phyloP scores from a whole-genome alignment of 306 rosid species.

The Sophora flavescens region DNA sequence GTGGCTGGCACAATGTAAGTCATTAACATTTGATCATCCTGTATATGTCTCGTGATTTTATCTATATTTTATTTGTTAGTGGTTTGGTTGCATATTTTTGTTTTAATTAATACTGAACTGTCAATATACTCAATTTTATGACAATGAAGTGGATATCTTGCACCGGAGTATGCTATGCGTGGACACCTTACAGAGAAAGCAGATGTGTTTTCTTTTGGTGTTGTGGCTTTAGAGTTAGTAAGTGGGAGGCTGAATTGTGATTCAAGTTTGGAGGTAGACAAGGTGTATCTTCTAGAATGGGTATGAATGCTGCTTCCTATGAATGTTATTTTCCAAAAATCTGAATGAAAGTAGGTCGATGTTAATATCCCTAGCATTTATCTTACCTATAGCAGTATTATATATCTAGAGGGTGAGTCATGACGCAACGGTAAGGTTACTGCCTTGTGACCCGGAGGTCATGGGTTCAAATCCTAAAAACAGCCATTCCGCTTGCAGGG shows the following conservation, averaged over 20 bases:
- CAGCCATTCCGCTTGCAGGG: no score
- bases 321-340: constrained; percentile 7
- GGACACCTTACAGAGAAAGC: constrained; percentile 91
- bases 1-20: constrained; percentile 87
- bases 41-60: not conserved
- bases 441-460: no score
- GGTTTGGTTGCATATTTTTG: not conserved
- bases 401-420: no score
- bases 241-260: constrained; percentile 81
- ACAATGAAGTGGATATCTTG: constrained; percentile 79
- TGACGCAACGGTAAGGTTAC: no score
- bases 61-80: not conserved
- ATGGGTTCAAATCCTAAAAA: no score
- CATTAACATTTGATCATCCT: not conserved
- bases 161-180: constrained; percentile 91
- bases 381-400: not conserved
- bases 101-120: constrained; percentile 18
- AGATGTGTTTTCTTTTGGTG: constrained; percentile 87
- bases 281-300: constrained; percentile 80
- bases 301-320: constrained; percentile 47
- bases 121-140: constrained; percentile 10
- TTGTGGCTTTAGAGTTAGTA: constrained; percentile 77
- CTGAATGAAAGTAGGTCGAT: not conserved
- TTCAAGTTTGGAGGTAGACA: constrained; percentile 64
- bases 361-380: constrained; percentile 4